Evolutionary conservation across 1,284 basidiomycete genomes (phyloP), one percentile per base, ranked within the genome.

Genomic region (Athelia psychrophila): DNA sequence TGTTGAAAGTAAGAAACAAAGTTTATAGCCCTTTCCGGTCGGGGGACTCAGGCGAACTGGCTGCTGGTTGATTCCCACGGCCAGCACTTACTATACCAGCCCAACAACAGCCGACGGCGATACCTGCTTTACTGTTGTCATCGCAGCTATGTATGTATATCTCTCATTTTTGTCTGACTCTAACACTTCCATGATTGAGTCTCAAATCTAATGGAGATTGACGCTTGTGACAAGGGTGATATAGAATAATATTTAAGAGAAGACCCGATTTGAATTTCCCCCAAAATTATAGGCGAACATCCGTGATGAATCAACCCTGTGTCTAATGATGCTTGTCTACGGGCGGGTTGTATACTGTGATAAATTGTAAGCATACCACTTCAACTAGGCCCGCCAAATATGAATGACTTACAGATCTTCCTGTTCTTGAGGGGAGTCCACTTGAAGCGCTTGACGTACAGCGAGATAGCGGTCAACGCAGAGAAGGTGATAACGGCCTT

Each of bases 391-490:
- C 15, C 48, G 30, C 5, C 36, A 49, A 49, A 50, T 49, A 38
- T 38, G 13, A 18, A 51, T n/a, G 2, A 83, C 90, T 71, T 58
- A 93, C 88, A 61, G 56, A 96, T 84, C 76, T 95, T 96, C 75
- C 94, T 83, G 77, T 85, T 90, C 84, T 98, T 98, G 74, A 98
- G 84, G 45, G 79, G 74, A 5, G 81, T 77, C 94, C 94, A 98
- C 77, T 98, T 98, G 84, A 93, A 94, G 66, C 93, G 84, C 78
- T 98, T 98, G 67, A 94, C 80, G 68, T 93, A 94, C 60, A 98
- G 67, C 59, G 84, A 87, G 66, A 96, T 64, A n/a, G 84, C 83
- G 50, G 86, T 89, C 65, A 97, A 76, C 6, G 86, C 73, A 24
- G 93, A 91, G 72, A 97, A 88, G 63, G 97, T 77, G 65, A 97